Base-by-base conservation (phyloP, 768 basidiomycete genomes). In the Rhodotorula paludigena region DNA sequence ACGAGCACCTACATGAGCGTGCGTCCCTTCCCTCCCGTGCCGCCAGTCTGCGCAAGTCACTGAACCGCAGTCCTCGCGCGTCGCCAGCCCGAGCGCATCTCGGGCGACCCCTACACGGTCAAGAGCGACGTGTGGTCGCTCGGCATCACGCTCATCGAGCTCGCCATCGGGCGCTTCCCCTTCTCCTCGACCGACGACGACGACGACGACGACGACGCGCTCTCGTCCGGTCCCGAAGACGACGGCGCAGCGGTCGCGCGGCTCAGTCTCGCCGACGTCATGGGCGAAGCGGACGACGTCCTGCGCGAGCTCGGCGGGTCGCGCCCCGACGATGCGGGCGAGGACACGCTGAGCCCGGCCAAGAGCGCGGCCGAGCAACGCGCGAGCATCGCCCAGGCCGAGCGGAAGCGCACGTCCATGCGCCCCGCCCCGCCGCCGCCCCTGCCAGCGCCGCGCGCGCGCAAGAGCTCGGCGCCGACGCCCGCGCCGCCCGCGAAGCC, bases 1-100 rank as follows among this genome's bases (percentile, higher is more conserved):
- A 99, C 96, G 21, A 92, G 90, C 69, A 98, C 93, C 8, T 99
- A 99, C 78, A 99, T 98, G 94, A 98, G 96, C 74, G 96, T 98
- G 79, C 75, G 82, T 78, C 42, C 32, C 10, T 2, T n/a, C 30
- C 16, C 33, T 8, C 33, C 3, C 32, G 32, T 15, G 12, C 33
- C 2, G 25, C 28, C 52, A 59, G 48, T 53, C 49, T 57, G 39
- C n/a, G n/a, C n/a, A n/a, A n/a, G n/a, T n/a, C n/a, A n/a, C n/a
- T n/a, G n/a, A n/a, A n/a, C n/a, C n/a, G n/a, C n/a, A 47, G 51
- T 48, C 47, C 4, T 1, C 0, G 9, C 30, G 3, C 3, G 18
- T 11, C 0, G 7, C 12, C 79, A 99, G 96, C 96, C 96, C 25
- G 96, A 99, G 76, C 92, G 96, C 66, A 98, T 99, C 81, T 94